Conservation (phyloP, 768 basidiomycete genomes). For the Dacryopinax spathularia region DNA sequence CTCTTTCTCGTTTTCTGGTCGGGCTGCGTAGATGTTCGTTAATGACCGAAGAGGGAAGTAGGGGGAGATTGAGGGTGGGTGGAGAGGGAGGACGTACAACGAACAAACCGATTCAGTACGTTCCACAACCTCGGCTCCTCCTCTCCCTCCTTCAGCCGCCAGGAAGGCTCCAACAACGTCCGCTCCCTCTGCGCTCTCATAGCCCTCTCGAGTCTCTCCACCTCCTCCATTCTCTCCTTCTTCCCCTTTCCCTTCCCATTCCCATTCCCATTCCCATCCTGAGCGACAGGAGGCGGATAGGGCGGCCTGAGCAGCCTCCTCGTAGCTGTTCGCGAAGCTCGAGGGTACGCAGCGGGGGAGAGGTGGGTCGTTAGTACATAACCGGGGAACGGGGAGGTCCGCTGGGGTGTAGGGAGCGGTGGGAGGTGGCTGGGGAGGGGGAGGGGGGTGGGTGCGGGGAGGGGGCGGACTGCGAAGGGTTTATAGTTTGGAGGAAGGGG, state of each 20-base stretch:
- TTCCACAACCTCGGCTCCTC: conserved; percentile 40
- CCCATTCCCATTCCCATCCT: neutral
- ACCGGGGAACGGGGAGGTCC: neutral
- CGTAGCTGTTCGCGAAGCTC: neutral
- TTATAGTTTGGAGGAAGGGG: neutral
- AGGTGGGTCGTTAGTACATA: conserved; percentile 15
- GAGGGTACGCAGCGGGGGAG: conserved; percentile 16
- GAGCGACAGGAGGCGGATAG: neutral
- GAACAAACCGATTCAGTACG: conserved; percentile 54
- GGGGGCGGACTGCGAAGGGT: neutral
- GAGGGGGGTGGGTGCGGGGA: neutral
- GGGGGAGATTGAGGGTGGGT: no score
- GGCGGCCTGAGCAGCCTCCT: neutral
- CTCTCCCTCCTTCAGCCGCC: conserved; percentile 11
- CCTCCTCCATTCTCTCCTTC: conserved; percentile 15
- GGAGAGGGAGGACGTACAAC: neutral
- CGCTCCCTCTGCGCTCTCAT: neutral
- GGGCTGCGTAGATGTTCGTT: no score
- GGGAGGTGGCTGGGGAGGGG: neutral
- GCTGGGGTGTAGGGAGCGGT: neutral
- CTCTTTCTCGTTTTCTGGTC: conserved; percentile 16
- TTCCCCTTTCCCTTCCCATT: neutral
- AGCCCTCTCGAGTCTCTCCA: conserved; percentile 13
- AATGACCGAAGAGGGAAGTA: no score
- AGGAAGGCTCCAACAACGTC: neutral